Percentiles rank a stretch among this genome's conserved stretches.
phyloP scores from a whole-genome alignment of 2,329 filamentous ascomycete genomes.

The Trichoderma asperellum region DNA sequence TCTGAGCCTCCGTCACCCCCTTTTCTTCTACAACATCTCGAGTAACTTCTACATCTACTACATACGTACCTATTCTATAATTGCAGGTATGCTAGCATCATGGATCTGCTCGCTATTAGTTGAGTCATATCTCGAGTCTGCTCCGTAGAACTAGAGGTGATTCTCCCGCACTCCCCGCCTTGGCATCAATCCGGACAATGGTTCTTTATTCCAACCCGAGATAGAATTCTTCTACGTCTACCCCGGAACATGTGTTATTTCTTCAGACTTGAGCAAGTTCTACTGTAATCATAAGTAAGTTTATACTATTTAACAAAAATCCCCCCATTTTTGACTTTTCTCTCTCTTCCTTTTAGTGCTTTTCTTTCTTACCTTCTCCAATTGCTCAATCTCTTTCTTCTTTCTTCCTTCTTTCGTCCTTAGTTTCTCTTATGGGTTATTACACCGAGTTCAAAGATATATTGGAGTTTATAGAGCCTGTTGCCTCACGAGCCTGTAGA shows the following conservation, averaged over 20 bases:
- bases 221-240: no score
- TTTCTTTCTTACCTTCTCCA: neutral
- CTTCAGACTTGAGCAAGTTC: neutral
- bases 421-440: neutral
- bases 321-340: neutral
- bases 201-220: neutral
- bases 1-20: no score
- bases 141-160: neutral
- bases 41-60: no score
- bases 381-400: neutral
- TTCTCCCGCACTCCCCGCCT: neutral
- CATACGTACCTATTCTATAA: no score
- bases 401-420: neutral
- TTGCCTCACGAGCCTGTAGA: neutral
- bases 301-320: neutral
- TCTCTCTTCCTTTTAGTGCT: neutral
- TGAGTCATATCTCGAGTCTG: neutral
- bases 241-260: neutral
- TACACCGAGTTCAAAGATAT: neutral
- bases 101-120: no score
- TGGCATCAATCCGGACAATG: neutral
- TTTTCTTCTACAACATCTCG: no score
- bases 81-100: no score
- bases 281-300: neutral
- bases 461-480: no score